Evolutionary conservation across 2,329 filamentous ascomycete genomes (phyloP), one percentile per base, ranked within the genome.

Genomic region (Whalleya microplaca): DNA sequence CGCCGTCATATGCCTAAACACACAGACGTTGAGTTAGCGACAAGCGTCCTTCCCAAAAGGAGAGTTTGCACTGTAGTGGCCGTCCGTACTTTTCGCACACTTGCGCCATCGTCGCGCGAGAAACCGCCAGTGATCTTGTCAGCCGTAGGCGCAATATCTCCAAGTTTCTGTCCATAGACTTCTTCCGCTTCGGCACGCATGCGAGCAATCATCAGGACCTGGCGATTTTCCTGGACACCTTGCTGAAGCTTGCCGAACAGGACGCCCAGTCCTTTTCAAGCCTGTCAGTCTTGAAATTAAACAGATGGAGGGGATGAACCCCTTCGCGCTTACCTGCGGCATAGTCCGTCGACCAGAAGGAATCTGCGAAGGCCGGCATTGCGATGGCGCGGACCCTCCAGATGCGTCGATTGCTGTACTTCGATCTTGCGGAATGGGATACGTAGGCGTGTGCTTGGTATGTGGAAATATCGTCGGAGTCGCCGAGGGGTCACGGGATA

Each of bases 271-370:
- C 95, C 87, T 88, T 60, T 51, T 14, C 19, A 14, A 51, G 43
- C 9, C 29, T 7, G 61, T 68, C 52, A 66, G 61, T 45, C 8
- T 44, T n/a, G 19, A 20, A n/a, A 18, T 46, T 40, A 46, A 18
- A 45, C 41, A 20, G 21, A 41, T 21, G 41, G 16, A 32, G 7
- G 3, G 10, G 43, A 42, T 45, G 19, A n/a, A 48, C 41, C 20
- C 19, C 21, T 45, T 51, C 41, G 57, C 71, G 51, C 83, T 73
- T 78, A 90, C 90, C 93, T 81, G 91, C 92, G 73, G 94, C 94
- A 82, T 98, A 98, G 83, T 99, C 95, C 73, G 86, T 86, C 61
- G 95, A 96, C 95, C 95, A 99, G 79, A 99, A 98, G 48, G 93
- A 96, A 78, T 94, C 92, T 66, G 92, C 88, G 77, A 99, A 98